Evolutionary conservation across 2,329 filamentous ascomycete species (phyloP).

Genomic region (Paramyrothecium roridum): DNA sequence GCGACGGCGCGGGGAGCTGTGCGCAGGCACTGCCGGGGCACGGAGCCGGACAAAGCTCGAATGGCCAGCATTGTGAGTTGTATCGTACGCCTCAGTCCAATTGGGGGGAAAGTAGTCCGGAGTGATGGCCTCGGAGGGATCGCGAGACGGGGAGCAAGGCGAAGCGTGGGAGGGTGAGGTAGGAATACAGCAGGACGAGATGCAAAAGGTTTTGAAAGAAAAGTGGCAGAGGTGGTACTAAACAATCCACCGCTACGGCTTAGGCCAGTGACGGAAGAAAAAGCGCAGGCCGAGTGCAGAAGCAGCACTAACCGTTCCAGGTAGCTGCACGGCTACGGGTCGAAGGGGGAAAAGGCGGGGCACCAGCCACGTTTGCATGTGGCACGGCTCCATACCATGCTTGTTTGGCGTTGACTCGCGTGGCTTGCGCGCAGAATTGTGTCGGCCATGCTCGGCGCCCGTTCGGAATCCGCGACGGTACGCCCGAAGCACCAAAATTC

Average conservation of each 20-base stretch:
- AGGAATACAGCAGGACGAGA: constrained; percentile 1
- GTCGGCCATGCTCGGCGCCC: background rate
- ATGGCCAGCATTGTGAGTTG: constrained; percentile 72
- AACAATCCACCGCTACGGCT: background rate
- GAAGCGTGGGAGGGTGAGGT: background rate
- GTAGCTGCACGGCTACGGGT: background rate
- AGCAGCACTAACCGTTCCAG: background rate
- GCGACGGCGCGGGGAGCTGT: constrained; percentile 56
- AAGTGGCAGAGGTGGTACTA: background rate
- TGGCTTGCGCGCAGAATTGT: background rate
- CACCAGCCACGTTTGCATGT: background rate
- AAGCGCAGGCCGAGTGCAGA: background rate
- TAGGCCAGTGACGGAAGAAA: background rate
- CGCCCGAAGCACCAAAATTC: background rate
- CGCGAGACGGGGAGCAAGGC: background rate
- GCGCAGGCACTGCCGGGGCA: constrained; percentile 75
- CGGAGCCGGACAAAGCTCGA: constrained; percentile 72
- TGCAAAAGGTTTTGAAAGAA: constrained; percentile 6
- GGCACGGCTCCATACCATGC: background rate
- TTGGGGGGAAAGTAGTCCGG: background rate
- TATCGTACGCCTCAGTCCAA: background rate
- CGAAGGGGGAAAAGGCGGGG: background rate
- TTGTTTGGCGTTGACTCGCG: background rate
- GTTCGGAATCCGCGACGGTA: background rate
- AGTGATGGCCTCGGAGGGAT: background rate